These are phyloP conservation scores for Exophiala spinifera DNA, from an alignment of 2,329 filamentous ascomycete species.

Conservation along the genomic window DNA sequence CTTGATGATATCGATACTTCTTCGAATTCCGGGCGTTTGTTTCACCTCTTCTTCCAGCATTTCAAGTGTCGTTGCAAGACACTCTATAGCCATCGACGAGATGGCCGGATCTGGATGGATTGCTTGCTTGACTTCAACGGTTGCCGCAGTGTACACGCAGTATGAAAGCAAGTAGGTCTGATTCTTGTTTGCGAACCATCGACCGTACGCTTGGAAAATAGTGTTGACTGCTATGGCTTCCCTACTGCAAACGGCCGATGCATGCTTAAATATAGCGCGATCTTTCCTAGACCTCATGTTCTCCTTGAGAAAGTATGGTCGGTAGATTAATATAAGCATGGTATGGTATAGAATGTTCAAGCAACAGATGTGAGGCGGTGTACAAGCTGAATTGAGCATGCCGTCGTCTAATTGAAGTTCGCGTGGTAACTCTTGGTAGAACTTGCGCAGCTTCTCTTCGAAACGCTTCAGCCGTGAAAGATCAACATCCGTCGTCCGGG, in stretches of 20 bases:
- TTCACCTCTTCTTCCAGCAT: neutral
- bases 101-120: neutral
- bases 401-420: neutral
- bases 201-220: neutral
- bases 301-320: neutral
- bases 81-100: neutral
- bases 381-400: neutral
- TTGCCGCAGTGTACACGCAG: neutral
- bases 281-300: neutral
- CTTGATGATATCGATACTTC: slow-evolving; percentile 1
- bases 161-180: neutral
- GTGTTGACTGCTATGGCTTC: neutral
- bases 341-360: neutral
- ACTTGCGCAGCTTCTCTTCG: neutral
- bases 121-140: neutral
- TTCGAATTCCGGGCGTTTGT: neutral
- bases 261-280: neutral
- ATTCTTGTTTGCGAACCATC: neutral
- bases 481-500: neutral
- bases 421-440: neutral
- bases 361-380: neutral
- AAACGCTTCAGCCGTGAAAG: neutral
- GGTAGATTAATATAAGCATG: neutral
- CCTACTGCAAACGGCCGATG: neutral
- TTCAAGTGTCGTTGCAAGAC: neutral